Evolutionary conservation across 768 basidiomycete species (phyloP), one percentile per base, ranked within the genome.

Genomic region (Omphalotus guepiniiformis): DNA sequence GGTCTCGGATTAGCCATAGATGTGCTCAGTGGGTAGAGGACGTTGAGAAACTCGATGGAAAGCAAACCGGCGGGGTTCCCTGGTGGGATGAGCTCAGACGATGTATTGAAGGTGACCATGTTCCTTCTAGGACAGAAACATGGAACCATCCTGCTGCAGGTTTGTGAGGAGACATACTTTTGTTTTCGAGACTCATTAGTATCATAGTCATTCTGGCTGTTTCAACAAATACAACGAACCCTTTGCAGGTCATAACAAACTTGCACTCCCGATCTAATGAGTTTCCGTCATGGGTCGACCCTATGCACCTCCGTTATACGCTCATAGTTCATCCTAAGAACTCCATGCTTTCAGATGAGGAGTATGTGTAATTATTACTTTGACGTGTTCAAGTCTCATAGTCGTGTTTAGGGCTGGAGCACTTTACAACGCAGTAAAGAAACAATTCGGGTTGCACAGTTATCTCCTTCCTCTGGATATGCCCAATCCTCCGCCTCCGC

Each of bases 81-180:
- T 93, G 90, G 90, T 93, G 90, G 90, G 85, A 89, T 53, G 90
- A 93, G 60, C 72, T 93, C 30, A 72, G 75, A 55, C 74, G 80
- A 9, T 93, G 90, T 62, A 73, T 76, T 1, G 85, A 92, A 59
- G 88, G 86, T 1, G 88, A 92, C 58, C 73, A 79, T 62, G 70
- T 83, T 8, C 90, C 90, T 8, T 79, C 78, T 27, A 82, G 73
- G 58, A 59, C 66, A 1, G 90, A 93, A 58, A 85, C 80, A 39
- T 93, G 90, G 90, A 93, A 91, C 57, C 90, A 93, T 65, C 90
- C 90, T 40, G 79, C 82, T 39, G 81, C 90, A 19, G 66, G 90
- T 92, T 59, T 49, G 86, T 75, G 35, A n/a, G n/a, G 11, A 39
- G 30, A 23, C 15, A 36, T 6, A 22, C 9, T 44, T 13, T 15